A percentile compares a stretch with the other conserved stretches of the same genome.
Conservation (phyloP, 768 basidiomycete genomes). For the Paxillus rubicundulus region DNA sequence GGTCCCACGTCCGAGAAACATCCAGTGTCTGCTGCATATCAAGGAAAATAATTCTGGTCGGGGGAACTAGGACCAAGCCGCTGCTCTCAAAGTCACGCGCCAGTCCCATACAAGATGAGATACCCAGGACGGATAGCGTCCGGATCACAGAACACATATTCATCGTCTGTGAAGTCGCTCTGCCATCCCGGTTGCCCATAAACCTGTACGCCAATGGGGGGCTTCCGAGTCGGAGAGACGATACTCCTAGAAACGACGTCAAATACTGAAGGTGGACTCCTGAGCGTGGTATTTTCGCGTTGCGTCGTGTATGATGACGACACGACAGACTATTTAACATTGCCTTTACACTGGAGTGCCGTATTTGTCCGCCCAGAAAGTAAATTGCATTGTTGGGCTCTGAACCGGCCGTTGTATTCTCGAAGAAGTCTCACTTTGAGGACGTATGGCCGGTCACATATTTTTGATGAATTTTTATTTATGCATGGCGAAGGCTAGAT, state of each 20-base stretch:
- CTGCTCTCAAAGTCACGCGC: not conserved
- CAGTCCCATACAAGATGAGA: constrained; percentile 19
- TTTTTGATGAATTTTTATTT: too few relatives aligned
- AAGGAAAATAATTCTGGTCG: too few relatives aligned
- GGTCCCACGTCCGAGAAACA: too few relatives aligned
- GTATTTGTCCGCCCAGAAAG: constrained; percentile 20
- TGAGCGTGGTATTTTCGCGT: constrained; percentile 11
- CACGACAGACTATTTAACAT: constrained; percentile 27
- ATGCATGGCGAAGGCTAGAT: not conserved
- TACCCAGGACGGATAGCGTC: constrained; percentile 26
- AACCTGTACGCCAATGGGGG: constrained; percentile 9
- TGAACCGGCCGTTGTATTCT: not conserved
- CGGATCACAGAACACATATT: constrained; percentile 25
- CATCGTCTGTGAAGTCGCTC: constrained; percentile 19
- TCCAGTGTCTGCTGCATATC: too few relatives aligned
- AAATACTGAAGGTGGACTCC: constrained; percentile 14
- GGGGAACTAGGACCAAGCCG: too few relatives aligned
- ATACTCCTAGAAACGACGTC: constrained; percentile 5
- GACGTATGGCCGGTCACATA: constrained; percentile 14
- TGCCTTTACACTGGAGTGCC: constrained; percentile 12
- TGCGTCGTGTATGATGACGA: constrained; percentile 12
- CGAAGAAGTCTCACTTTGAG: constrained; percentile 18
- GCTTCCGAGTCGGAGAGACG: not conserved
- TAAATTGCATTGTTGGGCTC: too few relatives aligned
- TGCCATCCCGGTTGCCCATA: constrained; percentile 7